phyloP scores from a whole-genome alignment of 108 stramenopile genomes.

The Mediolabrus comicus region DNA sequence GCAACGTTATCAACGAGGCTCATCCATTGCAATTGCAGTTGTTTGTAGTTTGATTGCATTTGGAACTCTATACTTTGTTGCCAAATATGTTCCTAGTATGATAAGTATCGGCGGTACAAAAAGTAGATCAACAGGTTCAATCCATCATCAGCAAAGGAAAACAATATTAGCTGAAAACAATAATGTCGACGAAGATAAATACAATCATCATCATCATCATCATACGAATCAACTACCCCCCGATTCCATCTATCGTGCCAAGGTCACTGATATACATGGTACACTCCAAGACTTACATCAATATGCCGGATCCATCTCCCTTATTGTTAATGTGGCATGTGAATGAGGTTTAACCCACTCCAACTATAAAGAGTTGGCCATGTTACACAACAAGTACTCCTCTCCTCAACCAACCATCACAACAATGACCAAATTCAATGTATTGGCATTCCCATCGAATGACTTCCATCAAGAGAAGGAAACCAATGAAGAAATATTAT shows the following conservation, averaged over 20 bases:
- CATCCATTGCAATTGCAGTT: neutral
- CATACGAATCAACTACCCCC: constrained; percentile 40
- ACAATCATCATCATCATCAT: neutral
- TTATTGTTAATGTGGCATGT: constrained; percentile 80
- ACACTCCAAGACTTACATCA: constrained; percentile 47
- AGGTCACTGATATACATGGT: constrained; percentile 52
- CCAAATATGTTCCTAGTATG: neutral
- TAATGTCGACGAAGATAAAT: neutral
- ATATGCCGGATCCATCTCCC: constrained; percentile 60
- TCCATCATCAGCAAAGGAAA: neutral
- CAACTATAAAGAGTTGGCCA: constrained; percentile 66
- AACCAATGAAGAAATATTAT: constrained; percentile 63
- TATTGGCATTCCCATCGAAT: constrained; percentile 78
- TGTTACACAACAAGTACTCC: constrained; percentile 53
- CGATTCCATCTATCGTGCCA: constrained; percentile 62
- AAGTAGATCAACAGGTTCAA: neutral
- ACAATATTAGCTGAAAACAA: neutral
- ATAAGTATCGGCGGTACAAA: too few species aligned
- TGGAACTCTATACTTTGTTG: neutral
- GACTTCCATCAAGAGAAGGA: constrained; percentile 79
- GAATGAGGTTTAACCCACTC: constrained; percentile 78
- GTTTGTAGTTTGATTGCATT: neutral
- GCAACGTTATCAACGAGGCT: neutral
- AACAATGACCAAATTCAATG: constrained; percentile 48
- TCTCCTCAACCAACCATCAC: too few species aligned